Conservation (phyloP, 805 yeast species). For the Ogataea thermomethanolica region DNA sequence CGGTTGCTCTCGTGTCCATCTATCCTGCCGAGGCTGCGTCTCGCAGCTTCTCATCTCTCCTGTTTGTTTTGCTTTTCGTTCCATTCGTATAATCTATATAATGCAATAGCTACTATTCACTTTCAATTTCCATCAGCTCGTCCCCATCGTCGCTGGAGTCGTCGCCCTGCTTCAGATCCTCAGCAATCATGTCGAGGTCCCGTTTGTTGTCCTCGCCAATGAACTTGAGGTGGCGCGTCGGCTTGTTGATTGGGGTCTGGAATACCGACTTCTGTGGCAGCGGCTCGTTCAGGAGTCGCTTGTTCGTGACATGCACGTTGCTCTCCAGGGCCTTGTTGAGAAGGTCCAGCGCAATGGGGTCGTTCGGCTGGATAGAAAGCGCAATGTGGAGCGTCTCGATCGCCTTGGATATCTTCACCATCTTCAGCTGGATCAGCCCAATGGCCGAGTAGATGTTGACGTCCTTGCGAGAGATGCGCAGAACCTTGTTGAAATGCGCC, state of each 20-base stretch:
- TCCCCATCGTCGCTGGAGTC: conserved; percentile 39
- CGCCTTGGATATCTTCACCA: conserved; percentile 61
- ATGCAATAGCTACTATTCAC: conserved; percentile 36
- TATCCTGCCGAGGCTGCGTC: conserved; percentile 2
- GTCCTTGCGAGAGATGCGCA: conserved; percentile 65
- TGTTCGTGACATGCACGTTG: conserved; percentile 36
- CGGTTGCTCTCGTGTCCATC: conserved; percentile 2
- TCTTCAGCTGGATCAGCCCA: conserved; percentile 75
- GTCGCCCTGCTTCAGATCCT: conserved; percentile 42
- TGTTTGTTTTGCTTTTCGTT: conserved; percentile 4
- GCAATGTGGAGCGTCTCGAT: conserved; percentile 79
- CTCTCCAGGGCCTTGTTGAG: conserved; percentile 73
- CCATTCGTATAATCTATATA: conserved; percentile 10
- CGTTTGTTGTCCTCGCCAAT: conserved; percentile 26
- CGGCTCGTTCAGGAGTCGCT: conserved; percentile 19
- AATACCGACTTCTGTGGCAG: conserved; percentile 16
- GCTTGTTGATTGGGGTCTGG: conserved; percentile 24
- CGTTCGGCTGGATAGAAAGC: conserved; percentile 71
- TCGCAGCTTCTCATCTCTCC: neutral
- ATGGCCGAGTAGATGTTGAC: conserved; percentile 74
- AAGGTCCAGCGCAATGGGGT: conserved; percentile 80
- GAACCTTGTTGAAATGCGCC: conserved; percentile 70
- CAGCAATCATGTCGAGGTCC: conserved; percentile 37
- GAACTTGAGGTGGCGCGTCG: conserved; percentile 21
- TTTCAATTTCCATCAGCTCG: conserved; percentile 59